A percentile compares a stretch with the other conserved stretches of the same genome.
Evolutionary conservation across 768 basidiomycete genomes (phyloP).

Genomic region (Chalciporus sphaerocephalus): DNA sequence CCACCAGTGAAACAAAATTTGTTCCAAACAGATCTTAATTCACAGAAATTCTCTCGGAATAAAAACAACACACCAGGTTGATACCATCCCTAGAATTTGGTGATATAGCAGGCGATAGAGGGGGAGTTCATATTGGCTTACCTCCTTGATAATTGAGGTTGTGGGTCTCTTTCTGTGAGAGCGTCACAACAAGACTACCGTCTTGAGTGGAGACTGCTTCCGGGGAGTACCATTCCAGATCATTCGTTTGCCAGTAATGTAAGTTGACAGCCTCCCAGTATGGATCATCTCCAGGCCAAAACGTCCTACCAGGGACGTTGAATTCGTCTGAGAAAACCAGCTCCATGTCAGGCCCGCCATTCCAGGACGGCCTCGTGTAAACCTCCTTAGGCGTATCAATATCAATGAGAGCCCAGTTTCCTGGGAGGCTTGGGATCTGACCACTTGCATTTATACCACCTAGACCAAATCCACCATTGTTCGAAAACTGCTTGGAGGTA

Average conservation of each 20-base stretch:
- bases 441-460: slow-evolving; percentile 75
- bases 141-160: slow-evolving; percentile 44
- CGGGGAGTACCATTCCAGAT: slow-evolving; percentile 59
- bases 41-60: background rate
- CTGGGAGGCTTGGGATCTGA: slow-evolving; percentile 62
- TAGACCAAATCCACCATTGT: slow-evolving; percentile 49
- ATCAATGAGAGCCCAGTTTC: slow-evolving; percentile 57
- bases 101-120: slow-evolving; percentile 26
- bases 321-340: slow-evolving; percentile 84
- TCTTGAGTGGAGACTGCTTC: slow-evolving; percentile 46
- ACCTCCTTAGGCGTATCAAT: slow-evolving; percentile 55
- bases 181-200: slow-evolving; percentile 49
- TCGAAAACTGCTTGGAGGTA: slow-evolving; percentile 25
- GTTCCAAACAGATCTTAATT: slow-evolving; percentile 48
- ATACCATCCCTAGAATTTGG: slow-evolving; percentile 45
- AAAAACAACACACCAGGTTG: slow-evolving; percentile 33
- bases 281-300: slow-evolving; percentile 81
- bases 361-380: slow-evolving; percentile 49
- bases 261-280: slow-evolving; percentile 66
- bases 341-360: slow-evolving; percentile 50
- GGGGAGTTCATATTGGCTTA: slow-evolving; percentile 11
- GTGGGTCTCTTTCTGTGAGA: slow-evolving; percentile 43
- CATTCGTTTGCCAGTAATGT: slow-evolving; percentile 43
- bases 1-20: slow-evolving; percentile 90
- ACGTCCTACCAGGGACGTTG: slow-evolving; percentile 67